Base-by-base conservation (phyloP, 169 alveolate genomes). In the Blepharisma undulans region DNA sequence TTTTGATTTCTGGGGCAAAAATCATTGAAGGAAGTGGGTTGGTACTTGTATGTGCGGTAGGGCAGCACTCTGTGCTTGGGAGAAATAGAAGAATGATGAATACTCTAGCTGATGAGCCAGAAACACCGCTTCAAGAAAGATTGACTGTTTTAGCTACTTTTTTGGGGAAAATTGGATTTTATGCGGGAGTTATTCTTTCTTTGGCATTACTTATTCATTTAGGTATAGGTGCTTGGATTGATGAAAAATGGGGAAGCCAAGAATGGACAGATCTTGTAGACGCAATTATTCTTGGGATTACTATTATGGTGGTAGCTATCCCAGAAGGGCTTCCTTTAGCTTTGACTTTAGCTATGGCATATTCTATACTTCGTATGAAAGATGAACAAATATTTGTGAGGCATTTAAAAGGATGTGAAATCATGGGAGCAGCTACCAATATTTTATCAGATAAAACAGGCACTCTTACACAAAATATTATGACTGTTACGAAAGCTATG, bases 311-410 rank as follows among this genome's bases (percentile, higher is more conserved):
- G n/a, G 97, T 97, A 29, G 98, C 98, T n/a, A 96, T 97, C 30
- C 98, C 98, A 21, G 98, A 97, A 95, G 98, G 98, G 36, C 93
- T 95, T 3, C 98, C 98, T 71, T 91, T 97, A 61, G 97, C 98
- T 71, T 98, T 97, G 66, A 97, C 97, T 21, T 89, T 97, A 77
- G 93, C 98, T 22, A 90, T 97, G 6, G 98, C 98, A 59, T 97
- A 91, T 91, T 94, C 97, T 29, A 97, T 96, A 4, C 93, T 93
- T 84, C 93, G 93, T 84, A 97, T 97, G 98, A 94, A 93, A 36
- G 84, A 90, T 59, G 98, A 97, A 76, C 86, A 94, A 76, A 95
- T 95, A 90, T 93, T 97, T 60, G 98, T 97, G 29, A 95, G 96
- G 90, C 94, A 95, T 87, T 91, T 97, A 34, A 92, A 95, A 72